phyloP scores from a whole-genome alignment of 805 yeast species.

The Ogataea parapolymorpha region DNA sequence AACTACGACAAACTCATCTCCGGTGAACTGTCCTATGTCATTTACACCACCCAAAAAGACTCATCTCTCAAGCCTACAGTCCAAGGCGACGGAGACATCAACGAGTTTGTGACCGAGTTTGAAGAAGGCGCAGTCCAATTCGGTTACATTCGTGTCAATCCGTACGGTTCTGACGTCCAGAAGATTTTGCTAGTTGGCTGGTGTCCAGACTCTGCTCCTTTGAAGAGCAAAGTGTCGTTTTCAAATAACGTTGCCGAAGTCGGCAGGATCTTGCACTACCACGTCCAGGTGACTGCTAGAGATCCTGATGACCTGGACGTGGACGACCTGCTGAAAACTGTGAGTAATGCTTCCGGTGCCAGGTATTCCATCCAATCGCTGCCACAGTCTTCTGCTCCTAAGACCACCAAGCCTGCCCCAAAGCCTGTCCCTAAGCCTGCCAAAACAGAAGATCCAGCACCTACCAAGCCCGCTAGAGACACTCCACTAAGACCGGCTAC shows the following conservation, averaged over 20 bases:
- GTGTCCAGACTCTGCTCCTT: constrained; percentile 96
- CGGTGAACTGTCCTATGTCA: constrained; percentile 76
- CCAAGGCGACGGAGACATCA: constrained; percentile 62
- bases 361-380: constrained; percentile 68
- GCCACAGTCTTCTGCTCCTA: constrained; percentile 13
- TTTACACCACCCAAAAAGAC: constrained; percentile 69
- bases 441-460: constrained; percentile 1
- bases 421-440: constrained; percentile 7
- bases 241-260: constrained; percentile 77
- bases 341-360: constrained; percentile 93
- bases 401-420: constrained; percentile 8
- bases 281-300: constrained; percentile 96
- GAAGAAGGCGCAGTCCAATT: constrained; percentile 86
- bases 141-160: constrained; percentile 83
- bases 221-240: constrained; percentile 68
- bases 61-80: constrained; percentile 45
- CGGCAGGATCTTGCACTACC: constrained; percentile 76
- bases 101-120: constrained; percentile 76
- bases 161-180: constrained; percentile 87
- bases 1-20: constrained; percentile 76
- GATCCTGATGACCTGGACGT: constrained; percentile 86
- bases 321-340: constrained; percentile 66
- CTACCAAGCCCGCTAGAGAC: constrained; percentile 22
- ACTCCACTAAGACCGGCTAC: constrained; percentile 17
- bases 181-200: constrained; percentile 87